Percentiles rank a stretch among this genome's conserved stretches.
Evolutionary conservation across 2,329 filamentous ascomycete genomes (phyloP).

Genomic region (Didymella exigua): DNA sequence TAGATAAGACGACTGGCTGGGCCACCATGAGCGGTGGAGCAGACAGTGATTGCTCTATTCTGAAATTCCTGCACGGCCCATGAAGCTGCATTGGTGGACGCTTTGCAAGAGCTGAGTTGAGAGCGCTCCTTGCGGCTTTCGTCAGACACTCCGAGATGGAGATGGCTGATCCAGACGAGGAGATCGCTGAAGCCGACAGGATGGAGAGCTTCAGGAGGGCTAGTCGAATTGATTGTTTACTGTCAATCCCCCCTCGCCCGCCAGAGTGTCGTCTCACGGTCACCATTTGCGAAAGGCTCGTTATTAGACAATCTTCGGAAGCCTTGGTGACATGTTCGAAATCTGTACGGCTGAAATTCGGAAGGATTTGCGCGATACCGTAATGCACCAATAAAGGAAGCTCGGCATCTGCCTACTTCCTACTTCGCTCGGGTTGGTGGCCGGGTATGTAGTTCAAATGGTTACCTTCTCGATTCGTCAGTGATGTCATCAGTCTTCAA

Average conservation of each 20-base stretch:
- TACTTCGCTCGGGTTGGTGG: no score
- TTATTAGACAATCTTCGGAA: neutral
- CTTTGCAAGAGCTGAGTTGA: conserved; percentile 48
- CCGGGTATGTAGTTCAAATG: neutral
- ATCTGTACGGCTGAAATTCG: neutral
- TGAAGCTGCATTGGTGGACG: conserved; percentile 48
- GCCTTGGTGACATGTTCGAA: neutral
- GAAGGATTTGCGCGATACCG: neutral
- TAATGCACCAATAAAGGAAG: conserved; percentile 2
- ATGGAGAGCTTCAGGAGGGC: no score
- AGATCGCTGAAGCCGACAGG: no score
- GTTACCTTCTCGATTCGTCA: neutral
- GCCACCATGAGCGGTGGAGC: conserved; percentile 50
- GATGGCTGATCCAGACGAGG: conserved; percentile 40
- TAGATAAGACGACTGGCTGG: conserved; percentile 45
- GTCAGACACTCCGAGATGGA: conserved; percentile 43
- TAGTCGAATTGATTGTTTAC: no score
- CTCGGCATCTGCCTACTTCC: conserved; percentile 11
- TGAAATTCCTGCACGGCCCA: conserved; percentile 54
- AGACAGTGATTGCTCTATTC: conserved; percentile 48
- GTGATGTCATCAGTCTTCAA: neutral
- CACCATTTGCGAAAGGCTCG: no score
- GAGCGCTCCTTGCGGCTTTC: conserved; percentile 45
- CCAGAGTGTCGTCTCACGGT: no score
- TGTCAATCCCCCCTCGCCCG: no score